phyloP scores from a whole-genome alignment of 345 rosid species.

The Kernera saxatilis region DNA sequence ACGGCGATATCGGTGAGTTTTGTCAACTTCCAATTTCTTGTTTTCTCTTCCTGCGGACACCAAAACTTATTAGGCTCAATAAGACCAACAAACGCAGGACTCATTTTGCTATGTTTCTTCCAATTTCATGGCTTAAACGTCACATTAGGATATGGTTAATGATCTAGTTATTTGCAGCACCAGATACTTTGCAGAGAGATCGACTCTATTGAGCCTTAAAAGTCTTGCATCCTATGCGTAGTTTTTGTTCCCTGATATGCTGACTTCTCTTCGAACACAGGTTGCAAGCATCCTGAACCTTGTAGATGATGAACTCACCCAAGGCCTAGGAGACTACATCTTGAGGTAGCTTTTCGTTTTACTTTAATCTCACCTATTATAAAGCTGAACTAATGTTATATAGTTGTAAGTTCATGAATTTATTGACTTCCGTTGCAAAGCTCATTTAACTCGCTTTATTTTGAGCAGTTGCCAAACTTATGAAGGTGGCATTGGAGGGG shows the following conservation, averaged over 20 bases:
- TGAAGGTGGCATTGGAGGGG: constrained; percentile 98
- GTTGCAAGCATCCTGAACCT: constrained; percentile 82
- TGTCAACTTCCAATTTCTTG: neutral
- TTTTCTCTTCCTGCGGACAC: neutral
- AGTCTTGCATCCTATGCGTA: neutral
- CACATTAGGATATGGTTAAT: neutral
- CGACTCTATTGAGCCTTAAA: neutral
- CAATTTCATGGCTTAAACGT: neutral
- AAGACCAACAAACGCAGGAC: neutral
- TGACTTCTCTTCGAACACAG: constrained; percentile 31
- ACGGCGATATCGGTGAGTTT: constrained; percentile 83
- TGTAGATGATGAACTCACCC: constrained; percentile 69
- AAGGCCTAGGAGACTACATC: constrained; percentile 77
- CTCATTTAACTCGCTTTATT: constrained; percentile 5
- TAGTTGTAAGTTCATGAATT: neutral
- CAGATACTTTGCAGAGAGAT: neutral
- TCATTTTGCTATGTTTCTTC: neutral
- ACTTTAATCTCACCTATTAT: neutral
- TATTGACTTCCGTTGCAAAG: neutral
- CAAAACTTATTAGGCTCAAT: neutral
- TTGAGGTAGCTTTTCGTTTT: constrained; percentile 51
- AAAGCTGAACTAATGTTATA: neutral
- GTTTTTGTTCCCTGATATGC: neutral
- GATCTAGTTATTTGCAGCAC: neutral
- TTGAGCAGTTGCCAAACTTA: constrained; percentile 86